A percentile compares a stretch with the other conserved stretches of the same genome.
Conservation (phyloP, 345 rosid genomes). For the Pseudoturritis turrita region DNA sequence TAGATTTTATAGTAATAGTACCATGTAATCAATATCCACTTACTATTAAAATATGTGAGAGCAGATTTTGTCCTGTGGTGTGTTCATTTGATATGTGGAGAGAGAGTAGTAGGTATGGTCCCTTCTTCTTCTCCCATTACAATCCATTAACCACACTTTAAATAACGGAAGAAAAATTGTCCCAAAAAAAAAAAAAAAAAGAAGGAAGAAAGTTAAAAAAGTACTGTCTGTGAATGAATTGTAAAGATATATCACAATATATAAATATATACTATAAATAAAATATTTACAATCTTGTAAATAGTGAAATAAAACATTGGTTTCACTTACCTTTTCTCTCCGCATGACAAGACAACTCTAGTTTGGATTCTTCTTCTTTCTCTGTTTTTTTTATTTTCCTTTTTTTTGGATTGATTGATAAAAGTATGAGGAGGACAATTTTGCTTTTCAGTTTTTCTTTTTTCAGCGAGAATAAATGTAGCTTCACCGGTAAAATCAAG, state of each 20-base stretch:
- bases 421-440: not conserved
- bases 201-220: too few species aligned
- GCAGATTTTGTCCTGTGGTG: not conserved
- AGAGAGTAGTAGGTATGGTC: conserved; percentile 12
- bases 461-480: conserved; percentile 8
- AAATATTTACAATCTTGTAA: not conserved
- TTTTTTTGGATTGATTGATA: not conserved
- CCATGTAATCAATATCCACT: conserved; percentile 6
- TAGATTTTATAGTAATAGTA: conserved; percentile 16
- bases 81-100: conserved; percentile 9
- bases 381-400: too few species aligned
- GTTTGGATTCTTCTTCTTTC: conserved; percentile 3
- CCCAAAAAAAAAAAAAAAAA: not conserved
- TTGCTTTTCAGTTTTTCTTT: not conserved
- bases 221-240: not conserved
- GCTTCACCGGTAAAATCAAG: conserved; percentile 17
- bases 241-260: not conserved
- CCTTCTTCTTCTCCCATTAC: not conserved
- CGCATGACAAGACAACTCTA: conserved; percentile 8
- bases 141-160: not conserved
- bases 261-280: too few species aligned
- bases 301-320: not conserved
- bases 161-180: not conserved
- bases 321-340: not conserved
- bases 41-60: not conserved